Base-by-base conservation (phyloP, 1,284 basidiomycete species). In the Erythrobasidium hasegawianum region DNA sequence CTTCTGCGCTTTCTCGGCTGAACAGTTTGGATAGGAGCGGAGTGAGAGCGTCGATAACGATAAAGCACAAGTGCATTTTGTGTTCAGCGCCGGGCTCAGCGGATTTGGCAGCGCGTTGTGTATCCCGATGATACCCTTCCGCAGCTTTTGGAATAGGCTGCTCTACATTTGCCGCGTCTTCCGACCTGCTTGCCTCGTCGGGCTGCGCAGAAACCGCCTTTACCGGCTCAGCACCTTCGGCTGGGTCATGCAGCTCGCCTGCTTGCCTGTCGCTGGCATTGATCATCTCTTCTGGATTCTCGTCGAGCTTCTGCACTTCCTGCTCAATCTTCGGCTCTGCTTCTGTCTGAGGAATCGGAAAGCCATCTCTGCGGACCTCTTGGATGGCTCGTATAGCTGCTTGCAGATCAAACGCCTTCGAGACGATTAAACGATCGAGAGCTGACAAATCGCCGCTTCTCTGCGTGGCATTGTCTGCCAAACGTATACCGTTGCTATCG, bases 381-480 rank as follows among this genome's bases (percentile, higher is more conserved):
- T 65, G 62, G 16, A 65, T 53, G 38, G 55, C 62, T 57, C 50
- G 55, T 50, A 58, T 52, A 9, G 62, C 62, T 18, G 54, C 41
- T 9, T 45, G 22, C 3, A 65, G 56, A 24, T 65, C 55, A 47
- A 58, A 65, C 2, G 45, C 38, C 24, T 58, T 57, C 26, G 62
- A 50, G 22, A 65, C 56, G 13, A 65, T 65, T 5, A 65, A 45
- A 22, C 62, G n/a, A 20, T 65, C 62, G n/a, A 65, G 62, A 1
- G 47, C 45, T 24, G 14, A 40, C 10, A 43, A 16, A 18, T 9
- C 8, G 18, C 1, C 24, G 2, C 2, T 14, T 10, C 16, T 10
- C 39, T 45, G 43, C 39, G 43, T 2, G 38, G 20, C 14, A 7
- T 22, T 27, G 5, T 26, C 39, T 43, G n/a, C n/a, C 43, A 26